These are phyloP conservation scores for Trichosanthes cucumerina DNA, from an alignment of 306 rosid genomes.

Conservation along the genomic window DNA sequence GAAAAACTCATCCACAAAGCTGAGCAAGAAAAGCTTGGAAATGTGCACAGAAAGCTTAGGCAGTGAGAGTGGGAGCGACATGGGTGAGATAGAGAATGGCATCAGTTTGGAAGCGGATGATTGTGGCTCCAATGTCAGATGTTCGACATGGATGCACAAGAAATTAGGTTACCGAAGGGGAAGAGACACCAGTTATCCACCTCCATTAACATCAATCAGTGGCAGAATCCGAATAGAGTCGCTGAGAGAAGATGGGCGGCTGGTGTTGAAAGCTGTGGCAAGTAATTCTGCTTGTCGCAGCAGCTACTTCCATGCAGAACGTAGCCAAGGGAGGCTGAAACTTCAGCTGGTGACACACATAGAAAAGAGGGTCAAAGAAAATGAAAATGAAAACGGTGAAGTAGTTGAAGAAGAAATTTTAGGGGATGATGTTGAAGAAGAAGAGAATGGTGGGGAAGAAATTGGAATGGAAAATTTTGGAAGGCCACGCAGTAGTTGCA, in stretches of 20 bases:
- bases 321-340: conserved; percentile 41
- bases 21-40: conserved; percentile 41
- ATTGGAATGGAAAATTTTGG: conserved; percentile 23
- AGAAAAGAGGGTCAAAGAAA: background rate
- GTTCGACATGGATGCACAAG: background rate
- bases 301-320: conserved; percentile 30
- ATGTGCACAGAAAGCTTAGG: conserved; percentile 55
- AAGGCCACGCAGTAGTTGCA: conserved; percentile 11
- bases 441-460: conserved; percentile 26
- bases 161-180: conserved; percentile 12
- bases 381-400: background rate
- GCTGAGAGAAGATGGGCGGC: conserved; percentile 44
- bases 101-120: conserved; percentile 1
- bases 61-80: conserved; percentile 53
- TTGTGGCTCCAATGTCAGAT: background rate
- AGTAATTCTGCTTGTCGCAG: conserved; percentile 12
- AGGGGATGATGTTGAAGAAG: background rate
- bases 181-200: conserved; percentile 29
- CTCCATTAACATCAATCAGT: conserved; percentile 38
- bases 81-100: conserved; percentile 27
- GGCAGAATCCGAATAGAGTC: conserved; percentile 31
- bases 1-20: conserved; percentile 21
- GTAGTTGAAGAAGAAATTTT: conserved; percentile 10
- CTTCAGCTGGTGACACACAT: conserved; percentile 20
- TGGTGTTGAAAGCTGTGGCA: conserved; percentile 34